These are phyloP conservation scores for Xylaria sp. DNA, from an alignment of 2,329 filamentous ascomycete genomes.

Conservation along the genomic window DNA sequence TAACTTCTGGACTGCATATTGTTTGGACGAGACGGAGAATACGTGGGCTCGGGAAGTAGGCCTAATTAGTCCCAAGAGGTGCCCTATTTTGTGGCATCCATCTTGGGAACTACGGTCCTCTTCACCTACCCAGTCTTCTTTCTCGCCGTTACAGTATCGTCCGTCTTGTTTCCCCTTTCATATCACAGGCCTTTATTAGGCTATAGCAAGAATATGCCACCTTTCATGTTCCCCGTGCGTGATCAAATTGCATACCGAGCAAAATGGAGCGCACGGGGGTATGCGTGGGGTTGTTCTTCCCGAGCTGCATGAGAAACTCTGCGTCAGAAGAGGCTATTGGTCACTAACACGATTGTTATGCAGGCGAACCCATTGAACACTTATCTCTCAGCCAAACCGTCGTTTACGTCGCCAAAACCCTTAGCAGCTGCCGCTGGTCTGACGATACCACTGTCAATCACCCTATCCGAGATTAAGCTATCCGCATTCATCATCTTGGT, in stretches of 20 bases:
- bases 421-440: slow-evolving; percentile 85
- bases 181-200: background rate
- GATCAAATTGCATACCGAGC: slow-evolving; percentile 36
- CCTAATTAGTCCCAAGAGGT: slow-evolving; percentile 9
- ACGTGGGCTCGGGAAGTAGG: background rate
- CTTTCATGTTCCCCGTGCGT: slow-evolving; percentile 18
- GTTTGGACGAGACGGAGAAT: background rate
- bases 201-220: slow-evolving; percentile 12
- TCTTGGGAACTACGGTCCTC: too few relatives aligned
- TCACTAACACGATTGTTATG: slow-evolving; percentile 45
- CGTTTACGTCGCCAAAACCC: slow-evolving; percentile 87
- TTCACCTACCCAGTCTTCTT: too few relatives aligned
- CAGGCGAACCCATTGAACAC: slow-evolving; percentile 94
- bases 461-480: slow-evolving; percentile 88
- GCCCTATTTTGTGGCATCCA: too few relatives aligned
- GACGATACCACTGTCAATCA: slow-evolving; percentile 97
- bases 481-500: slow-evolving; percentile 97
- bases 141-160: background rate
- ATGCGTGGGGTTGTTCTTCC: slow-evolving; percentile 29
- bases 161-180: slow-evolving; percentile 2
- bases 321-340: slow-evolving; percentile 35
- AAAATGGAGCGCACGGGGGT: slow-evolving; percentile 31
- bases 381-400: slow-evolving; percentile 83
- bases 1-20: too few relatives aligned
- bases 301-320: slow-evolving; percentile 21